These are phyloP conservation scores for Collariella sp. DNA, from an alignment of 495 filamentous ascomycete species.

Conservation along the genomic window DNA sequence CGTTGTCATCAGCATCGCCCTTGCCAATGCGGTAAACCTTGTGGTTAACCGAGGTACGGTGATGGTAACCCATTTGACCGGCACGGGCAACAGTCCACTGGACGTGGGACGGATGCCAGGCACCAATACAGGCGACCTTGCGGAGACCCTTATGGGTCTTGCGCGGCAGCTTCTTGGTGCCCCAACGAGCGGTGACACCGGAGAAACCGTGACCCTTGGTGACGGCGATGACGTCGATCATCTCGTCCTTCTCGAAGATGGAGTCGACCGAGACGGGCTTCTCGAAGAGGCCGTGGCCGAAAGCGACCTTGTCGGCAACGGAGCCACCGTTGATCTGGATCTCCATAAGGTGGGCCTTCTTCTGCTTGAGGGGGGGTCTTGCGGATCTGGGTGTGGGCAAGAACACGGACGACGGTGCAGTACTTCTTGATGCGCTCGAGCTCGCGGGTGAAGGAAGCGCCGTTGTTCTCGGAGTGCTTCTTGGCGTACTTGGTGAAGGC, in stretches of 20 bases:
- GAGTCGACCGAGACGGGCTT: constrained; percentile 85
- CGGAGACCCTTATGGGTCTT: constrained; percentile 99
- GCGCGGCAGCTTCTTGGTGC: constrained; percentile 99
- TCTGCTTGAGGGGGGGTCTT: constrained; percentile 99
- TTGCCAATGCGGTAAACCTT: constrained; percentile 99
- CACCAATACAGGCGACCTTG: constrained; percentile 99
- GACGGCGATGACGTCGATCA: constrained; percentile 99
- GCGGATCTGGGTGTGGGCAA: constrained; percentile 99
- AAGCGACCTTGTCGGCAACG: constrained; percentile 91
- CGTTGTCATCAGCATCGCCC: constrained; percentile 78
- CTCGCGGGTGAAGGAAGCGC: constrained; percentile 84
- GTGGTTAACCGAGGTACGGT: constrained; percentile 99
- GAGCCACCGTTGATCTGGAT: constrained; percentile 99
- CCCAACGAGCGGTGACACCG: constrained; percentile 97
- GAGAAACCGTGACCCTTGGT: constrained; percentile 99
- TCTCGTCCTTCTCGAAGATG: constrained; percentile 99
- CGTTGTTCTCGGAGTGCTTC: constrained; percentile 91
- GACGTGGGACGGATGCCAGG: constrained; percentile 99
- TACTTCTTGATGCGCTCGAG: constrained; percentile 99
- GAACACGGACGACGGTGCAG: constrained; percentile 98
- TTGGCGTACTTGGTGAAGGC: constrained; percentile 99
- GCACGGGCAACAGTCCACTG: constrained; percentile 99
- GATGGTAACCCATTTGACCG: constrained; percentile 99
- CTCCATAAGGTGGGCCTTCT: constrained; percentile 99
- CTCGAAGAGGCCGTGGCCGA: constrained; percentile 91